Evolutionary conservation across 1,139 yeast genomes (phyloP), one percentile per base, ranked within the genome.

Genomic region (Yamadazyma spencermartinsiae): DNA sequence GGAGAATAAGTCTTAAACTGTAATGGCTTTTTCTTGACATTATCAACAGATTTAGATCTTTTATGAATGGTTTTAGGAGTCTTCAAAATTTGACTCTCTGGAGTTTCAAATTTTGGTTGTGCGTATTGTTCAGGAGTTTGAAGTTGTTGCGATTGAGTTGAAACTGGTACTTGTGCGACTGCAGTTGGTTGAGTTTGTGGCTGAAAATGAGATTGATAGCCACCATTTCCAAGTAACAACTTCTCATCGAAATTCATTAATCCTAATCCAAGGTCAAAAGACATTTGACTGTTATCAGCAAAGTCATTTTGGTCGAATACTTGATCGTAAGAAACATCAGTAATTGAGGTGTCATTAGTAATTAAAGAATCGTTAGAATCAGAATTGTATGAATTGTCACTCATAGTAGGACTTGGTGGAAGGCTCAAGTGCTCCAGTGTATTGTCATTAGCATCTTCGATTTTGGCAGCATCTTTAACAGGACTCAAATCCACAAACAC

Each of bases 401-500:
- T 44, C 28, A 34, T 16, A 10, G 43, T 39, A 5, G 52, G 51
- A 42, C 49, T 46, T 13, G 46, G 31, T 23, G 51, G 48, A 30
- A 41, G 36, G 6, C 21, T 13, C 25, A 30, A 15, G 11, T 28
- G 16, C 5, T 16, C 31, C 5, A 28, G 20, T 19, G 35, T 23
- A 8, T 25, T 24, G n/a, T 14, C 19, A 13, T 15, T 28, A 30
- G 29, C 31, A 28, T 29, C 24, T 31, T 35, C 21, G 4, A 58
- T 63, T 15, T 56, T 24, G 3, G 58, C 63, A 21, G 58, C 67
- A 31, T 49, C 59, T 58, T 74, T 74, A 31, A 68, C 69, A 16
- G 81, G 81, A 14, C 79, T 72, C 44, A 76, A 63, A 50, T 76
- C 80, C 32, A 76, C 80, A 51, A 76, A 76, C 14, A 76, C 79